phyloP scores from a whole-genome alignment of 306 rosid genomes.

The Ceratonia siliqua region DNA sequence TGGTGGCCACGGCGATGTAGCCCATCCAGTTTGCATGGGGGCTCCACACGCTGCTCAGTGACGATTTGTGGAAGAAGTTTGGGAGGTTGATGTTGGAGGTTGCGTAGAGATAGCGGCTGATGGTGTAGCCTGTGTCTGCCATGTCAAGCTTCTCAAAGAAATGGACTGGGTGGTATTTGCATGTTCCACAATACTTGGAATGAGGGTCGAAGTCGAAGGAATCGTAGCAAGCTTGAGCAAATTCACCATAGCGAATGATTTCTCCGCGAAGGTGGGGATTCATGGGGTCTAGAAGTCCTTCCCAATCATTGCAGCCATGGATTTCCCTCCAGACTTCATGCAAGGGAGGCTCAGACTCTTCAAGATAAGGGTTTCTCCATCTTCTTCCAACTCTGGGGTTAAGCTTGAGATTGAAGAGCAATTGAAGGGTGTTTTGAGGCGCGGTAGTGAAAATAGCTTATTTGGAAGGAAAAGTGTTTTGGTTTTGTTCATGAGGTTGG shows the following conservation, averaged over 20 bases:
- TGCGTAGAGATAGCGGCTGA: conserved; percentile 68
- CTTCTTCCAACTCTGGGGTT: conserved; percentile 1
- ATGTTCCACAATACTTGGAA: conserved; percentile 72
- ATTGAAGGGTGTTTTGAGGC: neutral
- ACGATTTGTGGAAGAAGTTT: conserved; percentile 65
- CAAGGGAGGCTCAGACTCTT: neutral
- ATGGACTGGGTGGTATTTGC: conserved; percentile 55
- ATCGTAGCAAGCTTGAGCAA: conserved; percentile 64
- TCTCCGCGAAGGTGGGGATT: conserved; percentile 55
- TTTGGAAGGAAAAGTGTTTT: neutral
- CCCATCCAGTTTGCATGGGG: conserved; percentile 85
- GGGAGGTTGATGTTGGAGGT: conserved; percentile 81
- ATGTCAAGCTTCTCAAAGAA: conserved; percentile 53
- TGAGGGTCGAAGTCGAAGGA: conserved; percentile 73
- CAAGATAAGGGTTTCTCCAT: neutral
- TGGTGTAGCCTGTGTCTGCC: conserved; percentile 43
- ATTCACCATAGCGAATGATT: conserved; percentile 65
- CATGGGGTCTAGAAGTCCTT: conserved; percentile 56
- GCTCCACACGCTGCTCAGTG: conserved; percentile 56
- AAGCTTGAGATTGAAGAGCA: conserved; percentile 40
- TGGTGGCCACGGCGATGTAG: conserved; percentile 51
- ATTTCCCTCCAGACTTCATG: conserved; percentile 53
- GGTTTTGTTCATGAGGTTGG: neutral
- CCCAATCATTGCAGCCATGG: conserved; percentile 66
- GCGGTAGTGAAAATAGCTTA: neutral